Evolutionary conservation across 345 rosid genomes (phyloP).

Genomic region (Rubroshorea leprosula): DNA sequence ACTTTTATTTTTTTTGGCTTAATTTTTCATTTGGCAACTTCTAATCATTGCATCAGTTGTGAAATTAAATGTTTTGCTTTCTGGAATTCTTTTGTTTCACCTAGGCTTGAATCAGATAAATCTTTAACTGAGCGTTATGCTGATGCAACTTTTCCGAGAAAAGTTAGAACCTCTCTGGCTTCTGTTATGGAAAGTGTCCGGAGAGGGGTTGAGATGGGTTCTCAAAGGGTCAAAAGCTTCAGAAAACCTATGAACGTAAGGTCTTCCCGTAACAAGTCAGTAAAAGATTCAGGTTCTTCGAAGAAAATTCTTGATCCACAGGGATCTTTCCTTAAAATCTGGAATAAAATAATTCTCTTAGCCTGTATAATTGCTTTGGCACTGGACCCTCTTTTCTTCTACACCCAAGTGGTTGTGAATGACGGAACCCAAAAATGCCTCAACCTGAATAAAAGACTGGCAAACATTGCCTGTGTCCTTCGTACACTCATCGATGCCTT

Average conservation of each 20-base stretch:
- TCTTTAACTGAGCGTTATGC: conserved; percentile 8
- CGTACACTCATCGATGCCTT: conserved; percentile 51
- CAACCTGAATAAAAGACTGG: conserved; percentile 35
- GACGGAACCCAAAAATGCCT: conserved; percentile 36
- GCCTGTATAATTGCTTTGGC: conserved; percentile 54
- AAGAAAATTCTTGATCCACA: conserved; percentile 61
- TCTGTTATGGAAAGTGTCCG: conserved; percentile 27
- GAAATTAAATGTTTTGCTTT: too few relatives aligned
- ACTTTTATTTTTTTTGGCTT: too few relatives aligned
- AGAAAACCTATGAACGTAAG: too few relatives aligned
- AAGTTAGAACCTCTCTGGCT: conserved; percentile 21
- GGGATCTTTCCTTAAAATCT: conserved; percentile 46
- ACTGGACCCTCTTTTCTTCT: conserved; percentile 73
- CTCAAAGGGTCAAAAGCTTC: conserved; percentile 42
- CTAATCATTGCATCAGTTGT: too few relatives aligned
- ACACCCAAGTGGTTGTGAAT: conserved; percentile 60
- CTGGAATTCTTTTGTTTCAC: too few relatives aligned
- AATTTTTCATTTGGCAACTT: too few relatives aligned
- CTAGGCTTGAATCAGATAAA: too few relatives aligned
- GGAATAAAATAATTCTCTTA: conserved; percentile 61
- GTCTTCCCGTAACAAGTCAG: conserved; percentile 5
- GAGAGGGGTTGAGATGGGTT: conserved; percentile 33
- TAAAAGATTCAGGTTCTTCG: too few relatives aligned
- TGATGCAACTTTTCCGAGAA: conserved; percentile 19
- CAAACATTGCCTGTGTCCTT: conserved; percentile 42